Conservation (phyloP, 176 grass and related monocot species). For the Paspalum notatum region DNA sequence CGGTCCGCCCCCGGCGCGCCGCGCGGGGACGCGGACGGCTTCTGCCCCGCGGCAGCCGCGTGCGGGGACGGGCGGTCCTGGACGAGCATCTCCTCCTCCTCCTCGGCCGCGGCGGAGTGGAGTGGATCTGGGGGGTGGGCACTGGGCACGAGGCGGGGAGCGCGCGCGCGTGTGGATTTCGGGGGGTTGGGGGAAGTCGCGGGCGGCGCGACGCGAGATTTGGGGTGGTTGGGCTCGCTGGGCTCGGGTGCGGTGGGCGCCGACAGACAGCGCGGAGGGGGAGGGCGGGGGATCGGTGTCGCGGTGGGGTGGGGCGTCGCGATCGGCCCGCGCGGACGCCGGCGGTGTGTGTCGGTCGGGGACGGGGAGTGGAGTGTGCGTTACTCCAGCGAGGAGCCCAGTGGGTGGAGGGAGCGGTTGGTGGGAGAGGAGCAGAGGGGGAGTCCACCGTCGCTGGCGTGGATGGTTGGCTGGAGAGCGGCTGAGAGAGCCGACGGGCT, state of each 20-base stretch:
- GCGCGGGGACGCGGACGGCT: constrained; percentile 48
- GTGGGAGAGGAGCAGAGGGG: not conserved
- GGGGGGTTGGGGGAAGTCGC: constrained; percentile 14
- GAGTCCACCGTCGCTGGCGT: constrained; percentile 6
- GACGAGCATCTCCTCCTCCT: constrained; percentile 67
- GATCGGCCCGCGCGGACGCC: constrained; percentile 38
- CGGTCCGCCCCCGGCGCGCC: constrained; percentile 43
- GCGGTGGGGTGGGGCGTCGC: constrained; percentile 55
- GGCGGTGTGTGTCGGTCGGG: constrained; percentile 45
- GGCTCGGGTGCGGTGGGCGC: constrained; percentile 32
- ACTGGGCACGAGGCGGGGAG: not conserved
- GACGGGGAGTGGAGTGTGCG: constrained; percentile 44
- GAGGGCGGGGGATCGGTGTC: constrained; percentile 55
- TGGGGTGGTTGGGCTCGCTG: constrained; percentile 47
- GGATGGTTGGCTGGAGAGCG: not conserved
- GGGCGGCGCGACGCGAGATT: constrained; percentile 31
- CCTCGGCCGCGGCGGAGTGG: not conserved
- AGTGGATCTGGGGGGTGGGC: constrained; percentile 45
- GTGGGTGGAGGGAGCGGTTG: constrained; percentile 38
- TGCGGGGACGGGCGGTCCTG: constrained; percentile 61
- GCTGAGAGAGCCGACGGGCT: not conserved
- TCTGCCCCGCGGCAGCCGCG: constrained; percentile 25
- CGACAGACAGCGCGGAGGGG: constrained; percentile 52
- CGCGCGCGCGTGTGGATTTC: constrained; percentile 36
- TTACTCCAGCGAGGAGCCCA: constrained; percentile 35